A percentile compares a stretch with the other conserved stretches of the same genome.
These are phyloP conservation scores for Fusarium vanettenii DNA, from an alignment of 2,329 filamentous ascomycete species.

Conservation along the genomic window DNA sequence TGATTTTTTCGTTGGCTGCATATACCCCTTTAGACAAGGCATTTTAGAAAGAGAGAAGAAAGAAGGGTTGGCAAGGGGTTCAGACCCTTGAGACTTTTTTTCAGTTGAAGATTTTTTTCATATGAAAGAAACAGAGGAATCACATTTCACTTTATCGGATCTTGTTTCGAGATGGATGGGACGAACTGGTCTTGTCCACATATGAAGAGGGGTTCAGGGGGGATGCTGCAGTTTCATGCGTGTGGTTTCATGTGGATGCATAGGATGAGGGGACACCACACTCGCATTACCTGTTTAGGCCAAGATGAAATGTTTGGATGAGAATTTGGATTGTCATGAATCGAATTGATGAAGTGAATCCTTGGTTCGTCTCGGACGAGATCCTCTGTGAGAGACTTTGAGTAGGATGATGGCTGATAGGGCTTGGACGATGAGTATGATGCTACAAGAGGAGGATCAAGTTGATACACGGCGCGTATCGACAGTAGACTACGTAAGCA, in stretches of 20 bases:
- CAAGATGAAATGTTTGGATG: constrained; percentile 5
- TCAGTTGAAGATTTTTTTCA: not conserved
- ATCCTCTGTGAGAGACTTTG: not conserved
- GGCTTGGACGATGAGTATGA: not conserved
- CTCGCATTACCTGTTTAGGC: not conserved
- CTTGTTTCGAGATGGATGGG: constrained; percentile 5
- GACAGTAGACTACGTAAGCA: not conserved
- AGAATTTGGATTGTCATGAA: not conserved
- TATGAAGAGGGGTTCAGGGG: constrained; percentile 12
- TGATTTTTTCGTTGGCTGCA: constrained; percentile 27
- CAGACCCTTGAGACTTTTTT: not conserved
- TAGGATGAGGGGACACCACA: constrained; percentile 1
- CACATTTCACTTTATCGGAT: not conserved
- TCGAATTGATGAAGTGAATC: constrained; percentile 5
- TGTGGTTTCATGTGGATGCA: not conserved
- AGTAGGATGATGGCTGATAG: not conserved
- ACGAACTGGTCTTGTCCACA: constrained; percentile 17
- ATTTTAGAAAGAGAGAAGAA: constrained; percentile 30
- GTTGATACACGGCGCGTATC: constrained; percentile 20
- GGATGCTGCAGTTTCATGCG: constrained; percentile 29
- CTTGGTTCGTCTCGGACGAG: not conserved
- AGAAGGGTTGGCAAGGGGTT: not conserved
- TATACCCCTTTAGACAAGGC: constrained; percentile 39
- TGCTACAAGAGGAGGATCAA: constrained; percentile 3
- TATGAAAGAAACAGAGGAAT: not conserved